Evolutionary conservation across 1,139 yeast genomes (phyloP).

Genomic region (Debaryomycetaceae sp.): DNA sequence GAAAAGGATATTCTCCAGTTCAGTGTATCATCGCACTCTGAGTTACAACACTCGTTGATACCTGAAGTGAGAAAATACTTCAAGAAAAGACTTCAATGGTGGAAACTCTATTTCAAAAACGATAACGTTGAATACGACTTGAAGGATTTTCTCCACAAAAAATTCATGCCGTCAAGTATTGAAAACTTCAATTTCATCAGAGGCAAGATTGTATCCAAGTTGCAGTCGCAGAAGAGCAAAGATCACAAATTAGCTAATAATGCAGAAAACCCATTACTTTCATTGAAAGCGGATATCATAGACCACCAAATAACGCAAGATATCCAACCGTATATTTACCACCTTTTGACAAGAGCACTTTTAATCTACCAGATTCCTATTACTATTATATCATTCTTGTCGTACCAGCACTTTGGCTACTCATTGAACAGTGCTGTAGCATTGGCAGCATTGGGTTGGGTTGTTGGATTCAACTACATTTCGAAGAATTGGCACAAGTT

Average conservation of each 20-base stretch:
- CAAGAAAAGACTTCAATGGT: slow-evolving; percentile 35
- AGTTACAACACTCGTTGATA: slow-evolving; percentile 33
- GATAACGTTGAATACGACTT: slow-evolving; percentile 47
- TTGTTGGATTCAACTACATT: slow-evolving; percentile 42
- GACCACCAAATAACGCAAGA: slow-evolving; percentile 26
- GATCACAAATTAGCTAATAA: slow-evolving; percentile 9
- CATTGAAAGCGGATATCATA: slow-evolving; percentile 28
- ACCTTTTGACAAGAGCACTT: slow-evolving; percentile 28
- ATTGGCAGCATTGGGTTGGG: slow-evolving; percentile 38
- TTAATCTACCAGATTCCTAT: slow-evolving; percentile 41
- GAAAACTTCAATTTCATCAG: slow-evolving; percentile 36
- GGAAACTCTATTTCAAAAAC: slow-evolving; percentile 42
- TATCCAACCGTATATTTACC: slow-evolving; percentile 39
- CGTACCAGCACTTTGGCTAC: slow-evolving; percentile 36
- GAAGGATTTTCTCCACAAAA: slow-evolving; percentile 33
- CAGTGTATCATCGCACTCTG: slow-evolving; percentile 33
- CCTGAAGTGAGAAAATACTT: slow-evolving; percentile 33
- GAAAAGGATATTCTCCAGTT: slow-evolving; percentile 25
- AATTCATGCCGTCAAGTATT: slow-evolving; percentile 40
- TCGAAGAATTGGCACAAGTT: slow-evolving; percentile 37
- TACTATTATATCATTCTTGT: slow-evolving; percentile 26
- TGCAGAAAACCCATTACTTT: slow-evolving; percentile 29
- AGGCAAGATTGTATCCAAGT: slow-evolving; percentile 33
- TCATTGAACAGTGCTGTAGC: slow-evolving; percentile 33
- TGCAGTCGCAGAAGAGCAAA: slow-evolving; percentile 24